These are phyloP conservation scores for Xylaria sp. DNA, from an alignment of 2,329 filamentous ascomycete species.

Conservation along the genomic window DNA sequence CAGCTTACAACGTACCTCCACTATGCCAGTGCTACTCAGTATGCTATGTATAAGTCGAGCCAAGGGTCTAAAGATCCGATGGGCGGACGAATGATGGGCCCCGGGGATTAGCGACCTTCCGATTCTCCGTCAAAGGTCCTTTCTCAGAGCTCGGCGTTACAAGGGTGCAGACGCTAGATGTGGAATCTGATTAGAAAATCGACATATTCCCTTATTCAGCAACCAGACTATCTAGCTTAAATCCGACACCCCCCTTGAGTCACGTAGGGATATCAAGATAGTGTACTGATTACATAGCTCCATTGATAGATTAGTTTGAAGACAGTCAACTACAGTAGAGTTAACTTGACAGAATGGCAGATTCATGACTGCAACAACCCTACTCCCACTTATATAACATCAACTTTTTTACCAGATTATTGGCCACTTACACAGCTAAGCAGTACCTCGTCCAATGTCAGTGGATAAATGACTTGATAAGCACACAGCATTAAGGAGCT, in stretches of 20 bases:
- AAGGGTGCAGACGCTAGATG: not conserved
- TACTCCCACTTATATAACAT: no score
- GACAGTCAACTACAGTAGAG: not conserved
- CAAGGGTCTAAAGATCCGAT: not conserved
- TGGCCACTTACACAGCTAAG: no score
- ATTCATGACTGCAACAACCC: no score
- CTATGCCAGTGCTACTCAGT: no score
- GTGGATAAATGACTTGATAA: not conserved
- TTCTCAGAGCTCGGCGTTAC: constrained; percentile 1
- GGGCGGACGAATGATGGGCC: constrained; percentile 8
- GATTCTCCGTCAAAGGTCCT: constrained; percentile 14
- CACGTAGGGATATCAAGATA: not conserved
- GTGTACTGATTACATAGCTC: not conserved
- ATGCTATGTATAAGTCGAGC: not conserved
- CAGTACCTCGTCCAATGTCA: no score
- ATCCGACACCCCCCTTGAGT: constrained; percentile 1
- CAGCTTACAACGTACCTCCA: no score
- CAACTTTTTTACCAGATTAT: not conserved
- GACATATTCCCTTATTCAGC: constrained; percentile 3
- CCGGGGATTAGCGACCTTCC: constrained; percentile 23
- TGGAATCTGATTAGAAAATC: constrained; percentile 4
- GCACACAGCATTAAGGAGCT: not conserved
- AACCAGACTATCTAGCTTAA: not conserved
- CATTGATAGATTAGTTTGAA: no score
- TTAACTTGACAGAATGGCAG: not conserved